Base-by-base conservation (phyloP, 2,329 filamentous ascomycete genomes). In the Mycosphaerella sp. region DNA sequence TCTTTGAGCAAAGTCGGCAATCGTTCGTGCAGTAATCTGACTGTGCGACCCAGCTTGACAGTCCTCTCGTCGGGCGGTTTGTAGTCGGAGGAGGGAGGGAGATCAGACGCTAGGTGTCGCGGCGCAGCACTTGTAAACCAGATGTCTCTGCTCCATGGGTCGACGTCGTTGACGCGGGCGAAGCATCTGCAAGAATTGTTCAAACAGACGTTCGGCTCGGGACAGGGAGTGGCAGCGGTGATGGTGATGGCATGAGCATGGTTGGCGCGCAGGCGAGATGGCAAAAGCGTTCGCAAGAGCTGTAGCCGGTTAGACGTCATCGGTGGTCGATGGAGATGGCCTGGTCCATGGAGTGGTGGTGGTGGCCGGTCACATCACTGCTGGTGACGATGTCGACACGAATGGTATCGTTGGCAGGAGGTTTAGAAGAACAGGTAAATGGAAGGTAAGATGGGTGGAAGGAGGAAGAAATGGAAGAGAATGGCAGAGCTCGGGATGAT, bases 11-110 rank as follows among this genome's bases (percentile, higher is more conserved):
- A 73, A 8, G 78, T 80, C 1, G 82, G 81, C 10, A 85, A 76
- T 29, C 80, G 78, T 23, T 82, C 79, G 48, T 83, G 83, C n/a
- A 85, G 74, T 46, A 71, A 78, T 31, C 80, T 74, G 41, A 85
- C 76, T 26, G 82, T 84, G 64, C 80, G 81, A 36, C 82, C 82
- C 8, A 85, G 72, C 68, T 83, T 83, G 53, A 84, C 57, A 6
- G 80, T 79, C 57, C 82, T 76, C 68, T 83, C 78, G 62, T 83
- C 77, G 26, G 78, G 76, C 8, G 77, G 77, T 60, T 77, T 74
- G 48, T 67, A 62, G 51, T 70, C 67, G 48, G 56, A 11, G 10
- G 34, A 38, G 3, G 10, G 4, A 11, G 10, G 54, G 14, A 49
- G 38, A 39, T 55, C 45, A n/a, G 57, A 34, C 39, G 50, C 52